These are phyloP conservation scores for Phytopythium cucurbitacearum DNA, from an alignment of 352 stramenopile species.

Conservation along the genomic window DNA sequence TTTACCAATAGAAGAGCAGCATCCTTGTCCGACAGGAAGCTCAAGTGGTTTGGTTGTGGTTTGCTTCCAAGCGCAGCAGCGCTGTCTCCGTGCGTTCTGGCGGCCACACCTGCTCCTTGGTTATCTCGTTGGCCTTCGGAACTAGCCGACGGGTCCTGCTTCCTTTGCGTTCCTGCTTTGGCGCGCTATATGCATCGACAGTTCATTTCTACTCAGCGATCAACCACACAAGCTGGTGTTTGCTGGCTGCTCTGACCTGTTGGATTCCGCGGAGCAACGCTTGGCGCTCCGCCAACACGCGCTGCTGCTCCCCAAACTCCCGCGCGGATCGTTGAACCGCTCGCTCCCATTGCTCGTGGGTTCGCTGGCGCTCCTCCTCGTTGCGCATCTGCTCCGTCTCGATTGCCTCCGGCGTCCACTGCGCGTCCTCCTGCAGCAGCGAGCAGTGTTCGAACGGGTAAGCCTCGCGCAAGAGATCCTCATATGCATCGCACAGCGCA, in stretches of 20 bases:
- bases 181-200: no score
- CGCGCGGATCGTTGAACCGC: constrained; percentile 30
- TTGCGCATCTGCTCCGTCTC: constrained; percentile 50
- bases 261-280: constrained; percentile 48
- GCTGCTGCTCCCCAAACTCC: constrained; percentile 42
- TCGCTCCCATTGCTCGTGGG: constrained; percentile 46
- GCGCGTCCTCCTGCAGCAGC: constrained; percentile 23
- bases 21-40: constrained; percentile 5
- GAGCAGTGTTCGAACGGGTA: background rate
- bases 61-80: no score
- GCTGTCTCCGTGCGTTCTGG: no score
- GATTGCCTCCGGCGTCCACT: constrained; percentile 37
- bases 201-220: no score
- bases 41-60: background rate
- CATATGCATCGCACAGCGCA: constrained; percentile 10
- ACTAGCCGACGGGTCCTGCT: no score
- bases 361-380: constrained; percentile 53
- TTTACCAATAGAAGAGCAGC: constrained; percentile 13
- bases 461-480: background rate
- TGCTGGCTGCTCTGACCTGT: constrained; percentile 25
- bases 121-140: no score
- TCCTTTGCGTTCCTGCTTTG: no score
- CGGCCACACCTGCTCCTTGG: no score
- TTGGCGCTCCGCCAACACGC: constrained; percentile 44
- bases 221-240: no score